phyloP scores from a whole-genome alignment of 2,329 filamentous ascomycete species.

The Penicillium olsonii region DNA sequence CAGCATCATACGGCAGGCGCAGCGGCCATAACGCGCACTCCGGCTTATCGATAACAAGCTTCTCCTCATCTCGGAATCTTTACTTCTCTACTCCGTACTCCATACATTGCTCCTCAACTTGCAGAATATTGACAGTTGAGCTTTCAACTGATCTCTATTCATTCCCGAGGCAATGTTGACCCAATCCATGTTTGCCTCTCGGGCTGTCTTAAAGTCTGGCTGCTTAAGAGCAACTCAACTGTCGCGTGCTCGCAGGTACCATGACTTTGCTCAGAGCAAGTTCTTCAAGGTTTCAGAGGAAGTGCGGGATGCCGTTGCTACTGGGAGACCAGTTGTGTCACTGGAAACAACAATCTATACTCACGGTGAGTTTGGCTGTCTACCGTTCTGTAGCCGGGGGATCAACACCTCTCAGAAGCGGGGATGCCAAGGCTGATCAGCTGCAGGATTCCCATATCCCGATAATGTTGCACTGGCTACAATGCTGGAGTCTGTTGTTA shows the following conservation, averaged over 20 bases:
- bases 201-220: conserved; percentile 24
- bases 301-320: conserved; percentile 72
- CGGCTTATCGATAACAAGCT: conserved; percentile 30
- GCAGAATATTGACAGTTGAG: not conserved
- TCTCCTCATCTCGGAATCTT: conserved; percentile 22
- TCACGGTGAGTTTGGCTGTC: conserved; percentile 61
- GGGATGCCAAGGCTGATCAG: conserved; percentile 10
- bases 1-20: conserved; percentile 33
- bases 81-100: conserved; percentile 9
- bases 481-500: conserved; percentile 77
- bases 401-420: not conserved
- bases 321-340: conserved; percentile 80
- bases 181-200: conserved; percentile 22
- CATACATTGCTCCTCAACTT: not conserved
- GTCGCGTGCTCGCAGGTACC: conserved; percentile 25
- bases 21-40: conserved; percentile 37
- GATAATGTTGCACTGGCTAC: conserved; percentile 75
- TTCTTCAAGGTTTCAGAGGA: conserved; percentile 78
- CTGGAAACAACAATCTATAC: conserved; percentile 97
- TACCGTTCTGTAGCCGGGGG: not conserved
- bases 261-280: conserved; percentile 39
- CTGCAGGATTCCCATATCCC: conserved; percentile 66
- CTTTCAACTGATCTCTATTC: not conserved
- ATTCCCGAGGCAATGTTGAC: not conserved
- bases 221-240: conserved; percentile 17